These are phyloP conservation scores for Alternaria rosae DNA, from an alignment of 2,329 filamentous ascomycete species.

Conservation along the genomic window DNA sequence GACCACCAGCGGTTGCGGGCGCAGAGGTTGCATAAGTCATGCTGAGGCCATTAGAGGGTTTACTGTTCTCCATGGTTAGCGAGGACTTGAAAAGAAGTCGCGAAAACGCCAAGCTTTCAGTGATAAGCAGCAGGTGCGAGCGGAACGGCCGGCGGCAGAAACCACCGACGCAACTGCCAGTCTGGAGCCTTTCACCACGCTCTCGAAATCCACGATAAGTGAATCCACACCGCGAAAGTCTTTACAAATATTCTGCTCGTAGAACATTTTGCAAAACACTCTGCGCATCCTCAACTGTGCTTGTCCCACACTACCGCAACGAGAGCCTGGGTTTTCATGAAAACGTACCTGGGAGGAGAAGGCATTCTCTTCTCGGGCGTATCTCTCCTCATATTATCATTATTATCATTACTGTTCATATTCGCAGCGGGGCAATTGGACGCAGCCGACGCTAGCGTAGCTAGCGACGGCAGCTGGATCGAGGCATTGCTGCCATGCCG, in stretches of 20 bases:
- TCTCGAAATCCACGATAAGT: not conserved
- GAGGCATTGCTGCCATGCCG: conserved; percentile 51
- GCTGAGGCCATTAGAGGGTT: conserved; percentile 58
- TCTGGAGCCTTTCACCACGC: not conserved
- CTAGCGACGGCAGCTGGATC: conserved; percentile 63
- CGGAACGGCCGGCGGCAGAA: conserved; percentile 21
- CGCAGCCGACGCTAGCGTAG: conserved; percentile 66
- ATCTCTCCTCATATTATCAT: conserved; percentile 29
- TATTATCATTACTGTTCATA: conserved; percentile 33
- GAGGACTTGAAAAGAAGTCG: conserved; percentile 39
- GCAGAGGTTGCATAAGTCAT: conserved; percentile 70
- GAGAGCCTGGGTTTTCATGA: not conserved
- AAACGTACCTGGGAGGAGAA: conserved; percentile 43
- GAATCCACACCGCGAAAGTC: not conserved
- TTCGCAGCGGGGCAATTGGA: conserved; percentile 58
- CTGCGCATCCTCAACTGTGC: not conserved
- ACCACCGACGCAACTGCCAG: conserved; percentile 20
- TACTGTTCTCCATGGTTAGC: conserved; percentile 40
- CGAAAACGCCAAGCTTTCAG: conserved; percentile 34
- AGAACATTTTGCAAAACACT: not conserved
- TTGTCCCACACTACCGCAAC: not conserved
- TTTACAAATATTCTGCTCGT: not conserved
- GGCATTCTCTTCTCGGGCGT: conserved; percentile 38
- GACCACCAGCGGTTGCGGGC: conserved; percentile 70
- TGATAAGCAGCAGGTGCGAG: conserved; percentile 37